A percentile compares a stretch with the other conserved stretches of the same genome.
phyloP scores from a whole-genome alignment of 176 grass and related monocot genomes.

The Melocanna baccifera region DNA sequence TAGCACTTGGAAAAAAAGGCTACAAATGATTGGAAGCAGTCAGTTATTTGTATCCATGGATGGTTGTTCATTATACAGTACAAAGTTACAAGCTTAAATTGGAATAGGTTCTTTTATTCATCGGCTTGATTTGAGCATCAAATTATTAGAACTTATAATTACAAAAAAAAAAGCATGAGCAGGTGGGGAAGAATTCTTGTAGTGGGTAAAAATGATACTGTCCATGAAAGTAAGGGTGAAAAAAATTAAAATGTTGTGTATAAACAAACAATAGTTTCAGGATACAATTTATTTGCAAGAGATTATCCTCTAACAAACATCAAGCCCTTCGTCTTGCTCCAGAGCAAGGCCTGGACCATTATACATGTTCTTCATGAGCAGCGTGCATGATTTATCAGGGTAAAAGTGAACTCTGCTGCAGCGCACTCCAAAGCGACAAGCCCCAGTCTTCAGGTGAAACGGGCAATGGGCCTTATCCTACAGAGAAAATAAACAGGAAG shows the following conservation, averaged over 20 bases:
- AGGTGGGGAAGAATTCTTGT: not conserved
- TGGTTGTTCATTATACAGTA: constrained; percentile 14
- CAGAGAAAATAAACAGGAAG: constrained; percentile 29
- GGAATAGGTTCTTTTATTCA: not conserved
- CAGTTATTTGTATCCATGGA: not conserved
- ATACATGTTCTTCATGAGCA: constrained; percentile 98
- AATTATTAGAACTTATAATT: constrained; percentile 17
- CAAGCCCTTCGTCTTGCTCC: constrained; percentile 98
- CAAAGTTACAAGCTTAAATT: not conserved
- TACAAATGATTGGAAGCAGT: constrained; percentile 5
- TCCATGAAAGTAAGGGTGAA: not conserved
- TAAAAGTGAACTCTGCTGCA: constrained; percentile 95
- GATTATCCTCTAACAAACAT: constrained; percentile 87
- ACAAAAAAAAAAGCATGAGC: not conserved
- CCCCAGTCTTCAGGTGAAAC: constrained; percentile 91
- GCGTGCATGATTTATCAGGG: constrained; percentile 86
- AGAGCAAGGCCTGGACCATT: constrained; percentile 82
- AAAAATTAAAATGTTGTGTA: not conserved
- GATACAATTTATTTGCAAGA: constrained; percentile 62
- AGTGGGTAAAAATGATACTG: not conserved
- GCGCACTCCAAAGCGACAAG: constrained; percentile 81
- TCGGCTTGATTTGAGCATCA: not conserved
- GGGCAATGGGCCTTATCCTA: constrained; percentile 98
- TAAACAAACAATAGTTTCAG: constrained; percentile 44
- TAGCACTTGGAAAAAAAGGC: not conserved